Conservation (phyloP, 2,329 filamentous ascomycete species). For the Venturia effusa region DNA sequence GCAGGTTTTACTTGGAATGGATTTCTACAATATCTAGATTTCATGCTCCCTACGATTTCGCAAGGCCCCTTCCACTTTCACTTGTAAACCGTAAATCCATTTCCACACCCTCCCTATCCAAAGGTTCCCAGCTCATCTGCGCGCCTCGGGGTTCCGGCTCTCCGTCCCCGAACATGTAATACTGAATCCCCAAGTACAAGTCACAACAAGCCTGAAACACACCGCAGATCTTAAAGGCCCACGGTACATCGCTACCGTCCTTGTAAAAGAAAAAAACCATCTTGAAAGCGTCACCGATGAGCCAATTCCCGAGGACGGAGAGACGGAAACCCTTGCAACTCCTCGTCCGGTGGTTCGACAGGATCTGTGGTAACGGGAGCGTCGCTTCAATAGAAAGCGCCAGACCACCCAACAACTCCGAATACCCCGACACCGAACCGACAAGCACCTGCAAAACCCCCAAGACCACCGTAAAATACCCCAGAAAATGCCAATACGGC, state of each 20-base stretch:
- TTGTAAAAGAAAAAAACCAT: conserved; percentile 66
- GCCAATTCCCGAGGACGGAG: conserved; percentile 66
- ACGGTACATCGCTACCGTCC: conserved; percentile 50
- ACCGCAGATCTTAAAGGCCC: conserved; percentile 72
- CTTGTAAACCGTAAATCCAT: not conserved
- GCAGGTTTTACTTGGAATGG: not conserved
- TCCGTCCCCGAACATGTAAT: conserved; percentile 55
- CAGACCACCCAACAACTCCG: conserved; percentile 58
- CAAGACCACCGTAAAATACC: conserved; percentile 54
- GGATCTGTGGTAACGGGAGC: conserved; percentile 69
- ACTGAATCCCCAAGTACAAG: conserved; percentile 62
- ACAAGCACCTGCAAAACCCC: conserved; percentile 57
- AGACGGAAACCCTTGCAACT: conserved; percentile 70
- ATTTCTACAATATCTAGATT: not conserved
- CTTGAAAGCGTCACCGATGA: conserved; percentile 75
- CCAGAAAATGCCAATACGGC: conserved; percentile 71
- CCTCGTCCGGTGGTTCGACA: conserved; percentile 55
- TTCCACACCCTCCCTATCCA: not conserved
- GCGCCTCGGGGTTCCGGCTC: conserved; percentile 17
- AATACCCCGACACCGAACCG: conserved; percentile 48
- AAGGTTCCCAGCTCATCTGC: not conserved
- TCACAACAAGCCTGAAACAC: conserved; percentile 74
- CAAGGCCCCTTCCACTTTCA: not conserved
- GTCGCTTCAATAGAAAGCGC: conserved; percentile 70
- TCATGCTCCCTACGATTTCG: not conserved